Evolutionary conservation across 192 early-diverging fungal species (phyloP).

Genomic region (Obelidium mucronatum): DNA sequence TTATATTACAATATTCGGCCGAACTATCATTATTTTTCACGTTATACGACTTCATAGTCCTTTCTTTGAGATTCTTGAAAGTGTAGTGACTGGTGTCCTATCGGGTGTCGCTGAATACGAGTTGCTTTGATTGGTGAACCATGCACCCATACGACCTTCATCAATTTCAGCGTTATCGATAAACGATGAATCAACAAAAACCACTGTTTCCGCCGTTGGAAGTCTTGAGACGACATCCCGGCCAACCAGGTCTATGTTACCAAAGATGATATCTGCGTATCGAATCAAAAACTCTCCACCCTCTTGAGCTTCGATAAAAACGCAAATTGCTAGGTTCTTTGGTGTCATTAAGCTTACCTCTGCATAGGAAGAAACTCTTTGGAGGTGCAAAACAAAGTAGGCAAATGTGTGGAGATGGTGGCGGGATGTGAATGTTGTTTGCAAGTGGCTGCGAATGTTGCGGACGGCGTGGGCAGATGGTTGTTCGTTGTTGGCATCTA

Average conservation of each 20-base stretch:
- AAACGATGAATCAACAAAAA: too few species aligned
- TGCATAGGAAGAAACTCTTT: conserved; percentile 22
- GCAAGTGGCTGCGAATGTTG: background rate
- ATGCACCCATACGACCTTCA: too few species aligned
- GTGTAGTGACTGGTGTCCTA: too few species aligned
- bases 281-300: conserved; percentile 37
- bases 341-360: conserved; percentile 40
- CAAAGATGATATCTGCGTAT: conserved; percentile 41
- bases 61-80: too few species aligned
- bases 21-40: too few species aligned
- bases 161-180: too few species aligned
- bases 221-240: background rate
- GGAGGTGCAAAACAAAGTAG: conserved; percentile 41
- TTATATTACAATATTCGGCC: too few species aligned
- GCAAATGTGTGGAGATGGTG: conserved; percentile 36
- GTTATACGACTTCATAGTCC: too few species aligned
- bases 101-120: too few species aligned
- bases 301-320: conserved; percentile 36
- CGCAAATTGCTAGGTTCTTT: conserved; percentile 40
- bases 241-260: background rate
- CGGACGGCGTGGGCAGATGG: background rate
- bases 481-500: background rate
- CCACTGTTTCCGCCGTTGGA: background rate
- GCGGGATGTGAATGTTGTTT: conserved; percentile 10
- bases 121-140: too few species aligned